Conservation (phyloP, 108 stramenopile species). For the Pseudonitzschia delicatissima region DNA sequence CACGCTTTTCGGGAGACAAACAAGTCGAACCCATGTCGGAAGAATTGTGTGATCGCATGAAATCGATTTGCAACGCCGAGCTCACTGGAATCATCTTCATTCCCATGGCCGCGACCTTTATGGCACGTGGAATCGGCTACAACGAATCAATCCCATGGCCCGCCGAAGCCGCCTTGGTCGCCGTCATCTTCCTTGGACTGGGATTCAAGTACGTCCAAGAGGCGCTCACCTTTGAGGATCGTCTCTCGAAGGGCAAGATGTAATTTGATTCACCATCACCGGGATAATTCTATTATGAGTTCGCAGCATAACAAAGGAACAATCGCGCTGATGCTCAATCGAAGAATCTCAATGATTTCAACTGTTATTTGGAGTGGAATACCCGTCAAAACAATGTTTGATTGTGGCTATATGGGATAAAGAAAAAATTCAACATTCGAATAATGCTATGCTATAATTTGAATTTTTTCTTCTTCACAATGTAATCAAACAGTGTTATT, state of each 20-base stretch:
- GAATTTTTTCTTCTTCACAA: no score
- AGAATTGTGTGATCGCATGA: slow-evolving; percentile 40
- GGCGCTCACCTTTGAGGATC: slow-evolving; percentile 65
- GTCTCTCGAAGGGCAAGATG: neutral
- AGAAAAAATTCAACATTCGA: no score
- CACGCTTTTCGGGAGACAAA: slow-evolving; percentile 34
- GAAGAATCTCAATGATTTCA: no score
- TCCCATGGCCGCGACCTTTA: slow-evolving; percentile 52
- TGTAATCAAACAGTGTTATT: no score
- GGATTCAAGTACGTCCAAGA: slow-evolving; percentile 75
- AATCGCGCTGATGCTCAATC: no score
- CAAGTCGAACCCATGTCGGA: slow-evolving; percentile 49
- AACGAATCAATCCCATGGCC: slow-evolving; percentile 38
- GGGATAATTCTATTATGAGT: no score
- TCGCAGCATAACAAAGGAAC: no score
- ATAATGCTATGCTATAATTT: no score
- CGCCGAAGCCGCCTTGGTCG: slow-evolving; percentile 45
- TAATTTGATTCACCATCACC: no score
- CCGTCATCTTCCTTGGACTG: slow-evolving; percentile 39
- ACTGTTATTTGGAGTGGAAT: no score
- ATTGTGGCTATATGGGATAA: no score
- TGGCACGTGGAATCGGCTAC: slow-evolving; percentile 59
- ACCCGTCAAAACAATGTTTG: no score
- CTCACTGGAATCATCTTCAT: slow-evolving; percentile 41
- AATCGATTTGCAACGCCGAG: slow-evolving; percentile 49